Evolutionary conservation across 306 rosid genomes (phyloP), one percentile per base, ranked within the genome.

Genomic region (Abrus precatorius): DNA sequence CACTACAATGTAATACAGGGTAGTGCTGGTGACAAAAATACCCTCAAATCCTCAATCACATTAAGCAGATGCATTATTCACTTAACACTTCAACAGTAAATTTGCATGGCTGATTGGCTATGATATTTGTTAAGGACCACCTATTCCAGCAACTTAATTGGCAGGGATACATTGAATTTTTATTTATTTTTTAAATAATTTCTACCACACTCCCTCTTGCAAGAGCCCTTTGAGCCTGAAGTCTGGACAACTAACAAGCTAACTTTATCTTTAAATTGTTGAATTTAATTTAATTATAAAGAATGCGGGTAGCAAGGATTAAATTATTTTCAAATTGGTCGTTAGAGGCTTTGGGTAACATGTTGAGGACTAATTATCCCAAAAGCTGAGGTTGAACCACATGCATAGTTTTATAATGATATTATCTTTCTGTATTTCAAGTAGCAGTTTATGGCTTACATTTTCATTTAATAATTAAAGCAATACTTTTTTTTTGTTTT

Each of bases 321-420:
- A 68, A 64, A 36, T n/a, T 52, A 28, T 67, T 68, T 56, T 59
- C 77, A 62, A 79, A 48, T 57, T 79, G 53, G 47, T 56, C 55
- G 9, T 33, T 32, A 12, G 68, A 68, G 69, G 76, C 57, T 44
- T 49, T 70, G 66, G 66, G 54, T 57, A 41, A 41, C 8, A 12
- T 56, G 33, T 12, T 36, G 55, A 40, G 54, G 28, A 72, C 52
- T 55, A 54, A 54, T 3, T 54, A 5, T 72, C 78, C 54, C 52
- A 5, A 53, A 60, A 59, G 78, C 64, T 49, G 13, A 13, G 66
- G 47, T 80, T 62, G 66, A 72, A 41, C 50, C 28, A 30, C 28
- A 74, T 29, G 6, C 12, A 29, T 29, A 48, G 30, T 29, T 57
- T 74, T 74, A 12, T 74, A 30, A 40, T 13, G 6, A 28, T 36